Evolutionary conservation across 2,329 filamentous ascomycete genomes (phyloP).

Genomic region (Curvularia hawaiiensis): DNA sequence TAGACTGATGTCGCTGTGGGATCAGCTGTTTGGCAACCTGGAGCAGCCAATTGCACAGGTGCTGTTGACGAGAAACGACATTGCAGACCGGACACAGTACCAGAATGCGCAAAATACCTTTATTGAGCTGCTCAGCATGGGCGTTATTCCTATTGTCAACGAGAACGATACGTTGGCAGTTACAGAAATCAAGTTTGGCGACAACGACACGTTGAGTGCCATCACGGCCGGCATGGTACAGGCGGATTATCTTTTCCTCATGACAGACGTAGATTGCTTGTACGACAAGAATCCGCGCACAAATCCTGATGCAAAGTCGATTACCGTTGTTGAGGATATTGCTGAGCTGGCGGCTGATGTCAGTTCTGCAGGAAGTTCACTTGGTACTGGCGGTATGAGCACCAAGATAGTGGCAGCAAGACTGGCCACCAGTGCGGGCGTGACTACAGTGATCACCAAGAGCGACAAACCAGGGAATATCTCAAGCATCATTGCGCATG

Average conservation of each 20-base stretch:
- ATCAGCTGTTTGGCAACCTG: slow-evolving; percentile 86
- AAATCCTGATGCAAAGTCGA: slow-evolving; percentile 83
- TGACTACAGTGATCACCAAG: slow-evolving; percentile 93
- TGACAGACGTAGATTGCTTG: slow-evolving; percentile 98
- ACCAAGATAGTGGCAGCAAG: slow-evolving; percentile 96
- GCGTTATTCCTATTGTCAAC: slow-evolving; percentile 97
- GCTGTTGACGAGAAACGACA: slow-evolving; percentile 91
- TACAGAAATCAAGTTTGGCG: slow-evolving; percentile 98
- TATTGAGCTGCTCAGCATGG: slow-evolving; percentile 86
- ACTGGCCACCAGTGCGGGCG: slow-evolving; percentile 89
- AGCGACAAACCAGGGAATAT: slow-evolving; percentile 96
- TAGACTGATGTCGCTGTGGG: slow-evolving; percentile 93
- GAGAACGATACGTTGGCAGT: slow-evolving; percentile 98
- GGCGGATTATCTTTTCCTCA: slow-evolving; percentile 93
- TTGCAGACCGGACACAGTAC: slow-evolving; percentile 94
- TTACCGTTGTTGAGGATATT: slow-evolving; percentile 93
- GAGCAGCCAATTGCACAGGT: slow-evolving; percentile 94
- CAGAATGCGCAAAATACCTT: slow-evolving; percentile 97
- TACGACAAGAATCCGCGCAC: slow-evolving; percentile 95
- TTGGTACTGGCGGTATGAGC: slow-evolving; percentile 96
- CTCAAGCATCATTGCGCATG: slow-evolving; percentile 79
- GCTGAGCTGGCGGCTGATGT: slow-evolving; percentile 82
- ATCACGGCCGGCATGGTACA: slow-evolving; percentile 98
- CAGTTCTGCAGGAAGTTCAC: slow-evolving; percentile 82
- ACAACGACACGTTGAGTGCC: slow-evolving; percentile 96